A percentile compares a stretch with the other conserved stretches of the same genome.
Conservation (phyloP, 495 filamentous ascomycete species). For the Penicillium chermesinum region DNA sequence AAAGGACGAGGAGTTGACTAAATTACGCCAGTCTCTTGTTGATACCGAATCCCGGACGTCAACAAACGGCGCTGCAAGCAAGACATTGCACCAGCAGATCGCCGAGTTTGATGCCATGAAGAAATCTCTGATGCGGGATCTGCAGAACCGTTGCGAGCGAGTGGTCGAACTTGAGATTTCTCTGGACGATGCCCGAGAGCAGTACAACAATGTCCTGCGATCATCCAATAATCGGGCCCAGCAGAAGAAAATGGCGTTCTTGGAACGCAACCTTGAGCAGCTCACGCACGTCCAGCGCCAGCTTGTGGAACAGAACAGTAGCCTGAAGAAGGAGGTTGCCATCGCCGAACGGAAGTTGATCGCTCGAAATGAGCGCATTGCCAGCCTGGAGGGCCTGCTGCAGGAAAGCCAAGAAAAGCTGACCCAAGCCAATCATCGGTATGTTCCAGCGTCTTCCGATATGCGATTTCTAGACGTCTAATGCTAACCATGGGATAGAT, state of each 20-base stretch:
- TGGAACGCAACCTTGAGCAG: constrained; percentile 97
- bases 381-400: constrained; percentile 82
- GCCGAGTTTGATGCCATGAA: constrained; percentile 99
- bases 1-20: constrained; percentile 71
- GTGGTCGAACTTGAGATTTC: constrained; percentile 97
- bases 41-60: constrained; percentile 62
- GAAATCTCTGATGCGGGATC: constrained; percentile 96
- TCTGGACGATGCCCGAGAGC: constrained; percentile 91
- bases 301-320: constrained; percentile 94
- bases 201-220: constrained; percentile 96
- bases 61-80: constrained; percentile 68
- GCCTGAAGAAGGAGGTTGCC: constrained; percentile 96
- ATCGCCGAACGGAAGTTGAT: constrained; percentile 97
- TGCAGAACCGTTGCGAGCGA: constrained; percentile 96
- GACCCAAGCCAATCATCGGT: constrained; percentile 92
- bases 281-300: constrained; percentile 95
- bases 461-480: constrained; percentile 1
- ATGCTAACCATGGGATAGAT: constrained; percentile 53
- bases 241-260: constrained; percentile 99
- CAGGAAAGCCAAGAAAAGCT: constrained; percentile 98
- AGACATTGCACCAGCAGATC: constrained; percentile 95
- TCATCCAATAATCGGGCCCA: constrained; percentile 95
- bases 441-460: constrained; percentile 27
- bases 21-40: constrained; percentile 68
- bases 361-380: constrained; percentile 92